Conservation (phyloP, 177 flowering plant genomes). For the Vitis hybrid region DNA sequence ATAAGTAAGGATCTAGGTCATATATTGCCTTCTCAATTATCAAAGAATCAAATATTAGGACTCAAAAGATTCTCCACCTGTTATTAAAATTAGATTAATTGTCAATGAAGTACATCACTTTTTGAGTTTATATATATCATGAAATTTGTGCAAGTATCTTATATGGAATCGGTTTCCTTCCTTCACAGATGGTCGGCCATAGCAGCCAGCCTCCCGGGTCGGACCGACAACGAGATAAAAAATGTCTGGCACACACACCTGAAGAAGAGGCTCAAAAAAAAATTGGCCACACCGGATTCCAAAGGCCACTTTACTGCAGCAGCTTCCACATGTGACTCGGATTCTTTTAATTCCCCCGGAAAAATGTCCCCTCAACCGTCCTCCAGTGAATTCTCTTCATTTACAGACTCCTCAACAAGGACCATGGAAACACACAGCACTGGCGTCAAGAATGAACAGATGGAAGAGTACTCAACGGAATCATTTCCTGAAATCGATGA, state of each 20-base stretch:
- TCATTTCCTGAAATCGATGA: constrained; percentile 36
- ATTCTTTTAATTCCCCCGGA: no score
- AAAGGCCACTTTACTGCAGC: background rate
- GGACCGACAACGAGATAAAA: constrained; percentile 87
- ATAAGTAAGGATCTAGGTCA: constrained; percentile 31
- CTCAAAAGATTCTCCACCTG: no score
- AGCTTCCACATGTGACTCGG: no score
- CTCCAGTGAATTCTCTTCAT: constrained; percentile 42
- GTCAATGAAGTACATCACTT: no score
- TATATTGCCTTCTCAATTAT: background rate
- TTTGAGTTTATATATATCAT: background rate
- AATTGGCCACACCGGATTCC: constrained; percentile 14
- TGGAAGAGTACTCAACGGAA: constrained; percentile 19
- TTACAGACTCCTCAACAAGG: background rate
- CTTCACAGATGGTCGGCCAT: constrained; percentile 75
- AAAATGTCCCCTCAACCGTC: constrained; percentile 34
- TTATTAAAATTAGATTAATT: no score
- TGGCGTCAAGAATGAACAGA: constrained; percentile 5
- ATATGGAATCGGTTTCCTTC: background rate
- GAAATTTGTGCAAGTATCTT: background rate
- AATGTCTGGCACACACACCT: constrained; percentile 89
- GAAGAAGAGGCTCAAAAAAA: constrained; percentile 56
- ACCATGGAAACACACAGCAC: background rate
- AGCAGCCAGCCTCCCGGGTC: constrained; percentile 71
- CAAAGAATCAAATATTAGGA: background rate